Conservation (phyloP, 2,329 filamentous ascomycete species). For the Phyllosticta paracitricarpa region DNA sequence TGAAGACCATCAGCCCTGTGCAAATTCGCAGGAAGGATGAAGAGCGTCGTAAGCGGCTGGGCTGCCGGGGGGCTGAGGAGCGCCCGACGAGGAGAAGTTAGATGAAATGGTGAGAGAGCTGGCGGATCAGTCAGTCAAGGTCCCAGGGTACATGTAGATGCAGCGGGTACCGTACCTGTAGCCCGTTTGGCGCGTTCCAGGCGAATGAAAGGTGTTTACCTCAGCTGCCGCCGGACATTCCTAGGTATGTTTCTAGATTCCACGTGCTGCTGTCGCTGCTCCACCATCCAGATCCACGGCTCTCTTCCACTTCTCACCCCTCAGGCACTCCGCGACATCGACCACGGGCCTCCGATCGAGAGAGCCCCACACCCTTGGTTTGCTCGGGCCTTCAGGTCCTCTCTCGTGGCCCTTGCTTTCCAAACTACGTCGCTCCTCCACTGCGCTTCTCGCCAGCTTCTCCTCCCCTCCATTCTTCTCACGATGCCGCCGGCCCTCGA, state of each 20-base stretch:
- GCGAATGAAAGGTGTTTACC: too few species aligned
- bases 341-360: background rate
- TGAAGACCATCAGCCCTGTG: background rate
- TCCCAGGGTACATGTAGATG: too few species aligned
- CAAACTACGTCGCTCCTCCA: background rate
- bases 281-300: too few species aligned
- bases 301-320: too few species aligned
- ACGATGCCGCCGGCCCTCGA: constrained; percentile 27
- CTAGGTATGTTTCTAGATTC: too few species aligned
- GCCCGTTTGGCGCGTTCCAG: too few species aligned
- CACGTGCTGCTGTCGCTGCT: too few species aligned
- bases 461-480: constrained; percentile 9
- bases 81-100: background rate
- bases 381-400: constrained; percentile 3
- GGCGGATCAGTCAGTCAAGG: too few species aligned
- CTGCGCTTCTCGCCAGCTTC: background rate
- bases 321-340: background rate
- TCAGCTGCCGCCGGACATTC: too few species aligned
- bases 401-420: constrained; percentile 3
- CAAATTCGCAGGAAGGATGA: background rate
- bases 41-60: background rate
- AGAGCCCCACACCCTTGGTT: background rate
- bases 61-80: background rate
- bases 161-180: too few species aligned
- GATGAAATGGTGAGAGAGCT: too few species aligned